Percentiles rank a stretch among this genome's conserved stretches.
Evolutionary conservation across 306 rosid genomes (phyloP).

Genomic region (Mimosa bimucronata): DNA sequence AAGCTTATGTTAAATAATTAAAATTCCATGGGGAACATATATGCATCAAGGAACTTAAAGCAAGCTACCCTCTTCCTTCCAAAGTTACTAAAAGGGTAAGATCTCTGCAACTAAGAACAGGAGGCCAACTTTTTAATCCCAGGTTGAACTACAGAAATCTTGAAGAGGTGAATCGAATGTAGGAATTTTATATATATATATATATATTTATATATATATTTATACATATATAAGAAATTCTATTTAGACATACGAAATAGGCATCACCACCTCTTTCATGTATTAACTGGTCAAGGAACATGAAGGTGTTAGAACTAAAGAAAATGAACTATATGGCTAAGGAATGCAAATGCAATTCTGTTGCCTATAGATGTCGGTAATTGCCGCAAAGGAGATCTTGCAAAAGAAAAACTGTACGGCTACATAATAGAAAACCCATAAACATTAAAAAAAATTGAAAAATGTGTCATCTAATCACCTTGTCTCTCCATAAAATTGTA

Average conservation of each 20-base stretch:
- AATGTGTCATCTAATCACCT: background rate
- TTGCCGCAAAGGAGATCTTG: background rate
- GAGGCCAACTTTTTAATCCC: background rate
- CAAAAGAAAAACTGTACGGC: background rate
- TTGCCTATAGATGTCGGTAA: constrained; percentile 14
- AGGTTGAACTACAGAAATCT: constrained; percentile 9
- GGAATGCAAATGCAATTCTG: background rate
- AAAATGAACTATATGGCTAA: background rate
- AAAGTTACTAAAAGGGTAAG: background rate
- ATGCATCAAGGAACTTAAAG: constrained; percentile 1
- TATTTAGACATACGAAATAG: background rate
- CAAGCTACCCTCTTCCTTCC: background rate
- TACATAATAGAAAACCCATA: background rate
- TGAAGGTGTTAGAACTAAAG: background rate
- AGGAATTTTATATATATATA: no score
- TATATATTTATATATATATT: no score
- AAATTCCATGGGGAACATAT: background rate
- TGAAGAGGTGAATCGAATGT: background rate
- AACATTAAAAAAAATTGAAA: background rate
- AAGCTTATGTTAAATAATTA: constrained; percentile 19
- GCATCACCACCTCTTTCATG: background rate
- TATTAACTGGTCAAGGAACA: background rate
- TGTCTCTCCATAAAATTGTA: constrained; percentile 1
- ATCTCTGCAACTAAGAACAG: background rate
- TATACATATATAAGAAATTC: background rate